Evolutionary conservation across 2,329 filamentous ascomycete genomes (phyloP).

Genomic region (Stagonosporopsis tanaceti): DNA sequence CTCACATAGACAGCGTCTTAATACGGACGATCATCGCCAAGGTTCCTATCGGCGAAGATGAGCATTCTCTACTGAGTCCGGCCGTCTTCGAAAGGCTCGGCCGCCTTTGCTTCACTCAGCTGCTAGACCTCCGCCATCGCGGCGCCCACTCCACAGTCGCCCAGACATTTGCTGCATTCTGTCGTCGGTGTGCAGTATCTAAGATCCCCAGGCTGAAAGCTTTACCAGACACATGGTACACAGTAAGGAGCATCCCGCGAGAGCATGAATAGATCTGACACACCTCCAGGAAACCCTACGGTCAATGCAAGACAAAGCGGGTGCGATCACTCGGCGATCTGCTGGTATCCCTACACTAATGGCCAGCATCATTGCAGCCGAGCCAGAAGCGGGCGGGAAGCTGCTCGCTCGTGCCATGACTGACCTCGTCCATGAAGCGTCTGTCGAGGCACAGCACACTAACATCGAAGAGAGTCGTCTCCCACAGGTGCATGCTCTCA

Average conservation of each 20-base stretch:
- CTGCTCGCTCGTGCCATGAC: conserved; percentile 72
- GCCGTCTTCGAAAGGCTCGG: conserved; percentile 72
- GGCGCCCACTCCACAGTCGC: conserved; percentile 95
- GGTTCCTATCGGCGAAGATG: conserved; percentile 42
- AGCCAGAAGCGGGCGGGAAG: conserved; percentile 62
- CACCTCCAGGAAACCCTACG: conserved; percentile 65
- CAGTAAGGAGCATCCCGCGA: conserved; percentile 29
- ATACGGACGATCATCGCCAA: conserved; percentile 59
- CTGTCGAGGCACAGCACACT: conserved; percentile 61
- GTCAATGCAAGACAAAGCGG: conserved; percentile 77
- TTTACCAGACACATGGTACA: conserved; percentile 75
- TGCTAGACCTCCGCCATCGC: conserved; percentile 83
- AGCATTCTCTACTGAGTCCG: conserved; percentile 30
- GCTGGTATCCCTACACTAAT: conserved; percentile 90
- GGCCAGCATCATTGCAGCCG: conserved; percentile 78
- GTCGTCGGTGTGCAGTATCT: conserved; percentile 68
- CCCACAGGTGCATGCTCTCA: conserved; percentile 93
- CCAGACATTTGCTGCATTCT: conserved; percentile 84
- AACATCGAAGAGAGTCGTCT: conserved; percentile 67
- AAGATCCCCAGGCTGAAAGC: conserved; percentile 52
- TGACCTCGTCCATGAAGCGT: conserved; percentile 68
- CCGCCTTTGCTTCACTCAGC: conserved; percentile 78
- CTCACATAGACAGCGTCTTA: conserved; percentile 66
- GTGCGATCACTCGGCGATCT: conserved; percentile 84
- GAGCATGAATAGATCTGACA: not conserved